Evolutionary conservation across 2,329 filamentous ascomycete genomes (phyloP), one percentile per base, ranked within the genome.

Genomic region (Chrysosporium keratinophilum): DNA sequence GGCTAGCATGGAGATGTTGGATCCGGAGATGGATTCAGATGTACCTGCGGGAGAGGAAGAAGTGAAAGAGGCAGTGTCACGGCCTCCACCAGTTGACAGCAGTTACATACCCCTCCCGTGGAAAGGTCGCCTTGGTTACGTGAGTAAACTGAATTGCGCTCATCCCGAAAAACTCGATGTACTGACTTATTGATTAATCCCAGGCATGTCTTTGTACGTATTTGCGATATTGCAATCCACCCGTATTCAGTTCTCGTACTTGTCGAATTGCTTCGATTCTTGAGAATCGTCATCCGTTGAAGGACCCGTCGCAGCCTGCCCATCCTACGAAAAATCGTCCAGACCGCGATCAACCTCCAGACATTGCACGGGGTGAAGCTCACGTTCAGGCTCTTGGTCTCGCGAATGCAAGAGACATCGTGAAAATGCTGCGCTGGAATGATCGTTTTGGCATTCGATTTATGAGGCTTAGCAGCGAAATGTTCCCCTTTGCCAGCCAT

Each of bases 401-500:
- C 11, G 76, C 74, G 56, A 97, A 97, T 67, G 85, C 87, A 1
- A 78, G 80, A 40, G 91, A 97, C 62, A 81, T 96, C 33, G 72
- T 78, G 54, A 95, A 94, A 68, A 88, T 96, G 81, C 64, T 96
- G 7, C 79, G 82, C 1, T 97, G 91, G 91, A 96, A 97, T 64
- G 84, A 94, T 59, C 86, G 82, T 60, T 96, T 91, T 59, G 84
- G 85, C 39, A 97, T 97, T 70, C 90, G 83, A 61, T 96, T 97
- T 67, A 81, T 97, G 80, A 81, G 91, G 1, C 75, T 97, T 17
- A 95, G 88, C 61, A 95, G 88, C 52, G 91, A 96, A 62, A 96
- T 96, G 87, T 97, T 97, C 59, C 91, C 91, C 0, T 96, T 96
- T 67, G 91, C 91, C 1, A 94, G 87, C 59, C 91, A 97, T 63